These are phyloP conservation scores for Ophiobolus disseminans DNA, from an alignment of 2,329 filamentous ascomycete species.

Conservation along the genomic window DNA sequence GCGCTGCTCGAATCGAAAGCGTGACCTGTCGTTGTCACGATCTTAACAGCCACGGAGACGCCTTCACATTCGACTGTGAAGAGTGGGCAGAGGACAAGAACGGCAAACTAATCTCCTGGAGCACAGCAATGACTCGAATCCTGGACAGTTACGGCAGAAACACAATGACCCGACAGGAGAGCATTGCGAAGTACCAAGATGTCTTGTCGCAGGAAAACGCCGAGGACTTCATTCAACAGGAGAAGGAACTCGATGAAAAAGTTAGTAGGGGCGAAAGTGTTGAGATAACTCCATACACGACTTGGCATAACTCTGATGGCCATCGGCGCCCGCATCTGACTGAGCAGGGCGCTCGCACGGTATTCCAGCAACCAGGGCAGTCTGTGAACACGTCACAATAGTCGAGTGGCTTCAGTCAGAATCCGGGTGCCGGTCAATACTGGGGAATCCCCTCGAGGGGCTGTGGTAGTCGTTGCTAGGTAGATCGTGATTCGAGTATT, in stretches of 20 bases:
- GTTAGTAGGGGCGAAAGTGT: background rate
- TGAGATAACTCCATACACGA: background rate
- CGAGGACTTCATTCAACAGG: background rate
- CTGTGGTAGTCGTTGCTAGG: too few relatives aligned
- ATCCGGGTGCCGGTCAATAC: too few relatives aligned
- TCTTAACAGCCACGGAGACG: background rate
- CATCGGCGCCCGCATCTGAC: background rate
- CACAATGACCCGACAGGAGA: background rate
- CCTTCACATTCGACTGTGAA: background rate
- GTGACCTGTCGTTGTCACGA: background rate
- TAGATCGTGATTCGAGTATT: too few relatives aligned
- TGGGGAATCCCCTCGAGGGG: too few relatives aligned
- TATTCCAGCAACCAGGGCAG: background rate
- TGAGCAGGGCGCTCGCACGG: background rate
- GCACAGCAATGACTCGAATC: background rate
- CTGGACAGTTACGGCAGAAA: background rate
- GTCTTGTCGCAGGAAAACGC: background rate
- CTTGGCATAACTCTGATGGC: background rate
- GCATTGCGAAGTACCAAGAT: background rate
- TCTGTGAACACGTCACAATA: background rate
- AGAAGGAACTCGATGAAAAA: background rate
- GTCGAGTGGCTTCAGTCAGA: background rate
- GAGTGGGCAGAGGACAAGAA: background rate
- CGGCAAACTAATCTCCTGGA: background rate
- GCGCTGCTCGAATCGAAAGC: background rate